Evolutionary conservation across 2,329 filamentous ascomycete species (phyloP).

Genomic region (Fusarium torreyae): DNA sequence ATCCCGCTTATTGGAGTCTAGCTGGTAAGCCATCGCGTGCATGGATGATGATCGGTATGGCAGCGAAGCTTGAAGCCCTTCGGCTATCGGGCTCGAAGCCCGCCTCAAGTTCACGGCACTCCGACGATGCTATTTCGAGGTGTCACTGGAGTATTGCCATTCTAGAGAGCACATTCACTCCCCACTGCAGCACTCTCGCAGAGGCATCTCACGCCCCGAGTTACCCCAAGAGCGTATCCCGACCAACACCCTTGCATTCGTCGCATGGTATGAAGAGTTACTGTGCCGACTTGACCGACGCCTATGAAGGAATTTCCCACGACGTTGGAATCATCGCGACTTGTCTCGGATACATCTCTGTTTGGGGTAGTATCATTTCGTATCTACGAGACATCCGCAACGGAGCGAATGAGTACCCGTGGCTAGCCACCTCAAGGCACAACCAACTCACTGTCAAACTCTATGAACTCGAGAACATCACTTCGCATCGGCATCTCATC

Average conservation of each 20-base stretch:
- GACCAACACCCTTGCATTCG: slow-evolving; percentile 19
- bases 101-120: not conserved
- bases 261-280: slow-evolving; percentile 36
- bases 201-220: slow-evolving; percentile 6
- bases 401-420: slow-evolving; percentile 41
- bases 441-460: slow-evolving; percentile 40
- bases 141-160: slow-evolving; percentile 44
- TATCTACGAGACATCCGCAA: slow-evolving; percentile 42
- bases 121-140: slow-evolving; percentile 18
- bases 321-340: slow-evolving; percentile 30
- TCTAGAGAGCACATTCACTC: slow-evolving; percentile 37
- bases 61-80: slow-evolving; percentile 38
- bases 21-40: slow-evolving; percentile 37
- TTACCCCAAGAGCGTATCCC: slow-evolving; percentile 35
- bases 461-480: slow-evolving; percentile 41
- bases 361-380: slow-evolving; percentile 41
- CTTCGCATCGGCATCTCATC: slow-evolving; percentile 38
- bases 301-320: slow-evolving; percentile 30
- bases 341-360: slow-evolving; percentile 3
- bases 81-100: slow-evolving; percentile 10
- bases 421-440: slow-evolving; percentile 39
- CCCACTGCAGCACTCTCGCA: slow-evolving; percentile 8
- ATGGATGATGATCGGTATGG: slow-evolving; percentile 48
- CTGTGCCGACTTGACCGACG: slow-evolving; percentile 42
- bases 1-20: not conserved